These are phyloP conservation scores for Cryphonectria parasitica DNA, from an alignment of 2,329 filamentous ascomycete species.

Conservation along the genomic window DNA sequence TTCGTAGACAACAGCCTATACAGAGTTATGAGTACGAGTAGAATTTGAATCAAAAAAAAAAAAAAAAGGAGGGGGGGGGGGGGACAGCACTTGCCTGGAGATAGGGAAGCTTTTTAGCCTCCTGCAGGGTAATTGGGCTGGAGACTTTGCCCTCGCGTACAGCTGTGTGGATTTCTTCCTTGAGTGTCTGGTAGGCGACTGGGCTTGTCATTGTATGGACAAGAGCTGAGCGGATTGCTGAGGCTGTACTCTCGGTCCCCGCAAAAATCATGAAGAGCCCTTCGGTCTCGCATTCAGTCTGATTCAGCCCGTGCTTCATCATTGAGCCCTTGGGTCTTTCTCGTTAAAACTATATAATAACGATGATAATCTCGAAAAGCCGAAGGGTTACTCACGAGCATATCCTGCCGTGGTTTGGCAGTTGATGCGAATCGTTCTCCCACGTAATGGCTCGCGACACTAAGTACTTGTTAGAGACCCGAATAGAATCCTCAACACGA, in stretches of 20 bases:
- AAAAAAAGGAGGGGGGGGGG: no score
- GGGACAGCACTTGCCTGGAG: neutral
- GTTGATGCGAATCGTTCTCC: slow-evolving; percentile 49
- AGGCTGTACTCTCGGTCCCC: slow-evolving; percentile 56
- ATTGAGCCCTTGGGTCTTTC: slow-evolving; percentile 43
- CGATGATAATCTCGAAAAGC: neutral
- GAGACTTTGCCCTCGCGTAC: slow-evolving; percentile 10
- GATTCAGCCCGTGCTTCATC: slow-evolving; percentile 46
- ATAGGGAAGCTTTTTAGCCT: slow-evolving; percentile 1
- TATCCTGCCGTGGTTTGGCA: slow-evolving; percentile 50
- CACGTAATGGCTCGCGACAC: slow-evolving; percentile 50
- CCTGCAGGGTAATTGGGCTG: neutral
- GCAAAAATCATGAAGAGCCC: slow-evolving; percentile 40
- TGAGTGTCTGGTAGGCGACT: slow-evolving; percentile 24
- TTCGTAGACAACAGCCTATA: slow-evolving; percentile 40
- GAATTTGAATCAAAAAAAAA: no score
- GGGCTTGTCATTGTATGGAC: slow-evolving; percentile 29
- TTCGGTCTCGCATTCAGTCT: slow-evolving; percentile 47
- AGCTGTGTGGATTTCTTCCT: slow-evolving; percentile 27
- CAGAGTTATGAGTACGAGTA: neutral
- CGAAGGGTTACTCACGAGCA: slow-evolving; percentile 42
- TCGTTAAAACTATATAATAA: neutral
- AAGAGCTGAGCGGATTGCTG: slow-evolving; percentile 48
- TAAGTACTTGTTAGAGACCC: slow-evolving; percentile 22
- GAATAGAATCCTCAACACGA: no score